These are phyloP conservation scores for Rhodomyrtus tomentosa DNA, from an alignment of 345 rosid genomes.

Conservation along the genomic window DNA sequence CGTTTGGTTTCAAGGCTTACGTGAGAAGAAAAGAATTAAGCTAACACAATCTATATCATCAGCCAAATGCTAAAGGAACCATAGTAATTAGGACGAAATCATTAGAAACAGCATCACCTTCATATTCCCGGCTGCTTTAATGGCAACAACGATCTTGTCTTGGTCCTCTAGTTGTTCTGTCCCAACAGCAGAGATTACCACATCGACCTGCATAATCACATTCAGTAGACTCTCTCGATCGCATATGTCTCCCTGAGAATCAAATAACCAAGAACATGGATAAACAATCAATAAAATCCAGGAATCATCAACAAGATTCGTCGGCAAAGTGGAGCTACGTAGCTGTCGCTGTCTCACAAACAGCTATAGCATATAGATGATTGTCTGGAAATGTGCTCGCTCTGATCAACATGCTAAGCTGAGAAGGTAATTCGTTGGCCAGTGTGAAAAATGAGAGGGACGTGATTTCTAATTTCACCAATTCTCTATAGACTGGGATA, in stretches of 20 bases:
- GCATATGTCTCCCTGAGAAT: neutral
- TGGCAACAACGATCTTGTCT: slow-evolving; percentile 4
- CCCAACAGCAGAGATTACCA: slow-evolving; percentile 2
- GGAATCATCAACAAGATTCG: neutral
- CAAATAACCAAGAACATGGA: neutral
- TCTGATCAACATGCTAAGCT: neutral
- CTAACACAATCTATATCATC: neutral
- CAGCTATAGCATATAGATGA: neutral
- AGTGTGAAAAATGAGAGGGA: neutral
- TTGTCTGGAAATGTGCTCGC: neutral
- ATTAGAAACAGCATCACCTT: neutral
- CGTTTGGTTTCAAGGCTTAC: neutral
- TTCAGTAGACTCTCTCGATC: neutral
- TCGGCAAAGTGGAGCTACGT: neutral
- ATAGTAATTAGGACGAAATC: neutral
- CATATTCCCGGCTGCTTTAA: slow-evolving; percentile 2
- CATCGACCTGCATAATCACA: slow-evolving; percentile 1
- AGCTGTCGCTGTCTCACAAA: neutral
- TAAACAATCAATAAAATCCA: neutral
- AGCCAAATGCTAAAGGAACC: neutral
- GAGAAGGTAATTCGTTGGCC: neutral
- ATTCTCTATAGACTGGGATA: neutral
- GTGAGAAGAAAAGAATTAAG: neutral
- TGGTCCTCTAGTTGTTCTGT: neutral
- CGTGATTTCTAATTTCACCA: too few species aligned